Evolutionary conservation across 257 asterid species (phyloP), one percentile per base, ranked within the genome.

Genomic region (Rauvolfia tetraphylla): DNA sequence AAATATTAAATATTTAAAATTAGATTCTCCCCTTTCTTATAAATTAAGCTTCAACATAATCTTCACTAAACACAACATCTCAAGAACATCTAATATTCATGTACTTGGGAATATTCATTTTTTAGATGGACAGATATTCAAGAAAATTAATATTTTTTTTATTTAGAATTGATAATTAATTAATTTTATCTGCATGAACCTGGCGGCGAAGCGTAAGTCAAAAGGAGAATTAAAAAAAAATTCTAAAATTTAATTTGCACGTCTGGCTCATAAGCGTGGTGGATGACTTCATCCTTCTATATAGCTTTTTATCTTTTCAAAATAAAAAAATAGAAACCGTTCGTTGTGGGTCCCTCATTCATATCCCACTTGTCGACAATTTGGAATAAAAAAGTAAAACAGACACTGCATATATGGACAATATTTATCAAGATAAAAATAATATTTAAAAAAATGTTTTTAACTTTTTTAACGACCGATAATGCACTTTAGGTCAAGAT

Each of bases 401-500:
- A 33, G 65, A 72, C 65, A 18, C 20, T 53, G 51, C 20, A 49
- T 65, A 65, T 7, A 65, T 33, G 29, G 56, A 15, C 61, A 33
- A 71, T 7, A 48, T 70, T 51, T 3, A 46, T 25, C 36, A 23
- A 33, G 38, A 65, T 36, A 25, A 66, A 46, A 65, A 7, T 20
- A 20, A 23, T 38, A 7, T 22, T 38, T 1, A 22, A 20, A 68
- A 22, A 7, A 3, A 12, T 12, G 22, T 15, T 49, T 49, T 49
- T 49, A 49, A 49, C 23, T 49, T 15, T 39, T 17, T 41, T 5
- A 53, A 20, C 20, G 59, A 56, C 11, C 73, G 15, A 41, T 41
- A 25, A 34, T 71, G 63, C 46, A 49, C 48, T 49, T 49, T 22
- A 51, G 75, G 18, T 72, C 36, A 20, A 34, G 76, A 72, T 27